Evolutionary conservation across 108 stramenopile species (phyloP).

Genomic region (Nitzschia palea): DNA sequence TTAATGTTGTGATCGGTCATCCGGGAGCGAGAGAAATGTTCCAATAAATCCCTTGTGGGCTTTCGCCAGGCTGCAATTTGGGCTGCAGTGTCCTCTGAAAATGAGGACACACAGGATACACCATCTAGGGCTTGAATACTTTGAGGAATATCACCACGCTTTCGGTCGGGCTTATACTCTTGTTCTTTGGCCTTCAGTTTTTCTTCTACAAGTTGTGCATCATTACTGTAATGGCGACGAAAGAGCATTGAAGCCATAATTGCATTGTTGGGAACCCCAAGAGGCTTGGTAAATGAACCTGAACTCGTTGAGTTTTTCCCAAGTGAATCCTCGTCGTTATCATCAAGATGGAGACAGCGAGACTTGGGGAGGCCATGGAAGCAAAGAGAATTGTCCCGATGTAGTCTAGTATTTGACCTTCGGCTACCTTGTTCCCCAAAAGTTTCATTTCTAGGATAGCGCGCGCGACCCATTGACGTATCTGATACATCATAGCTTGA

Average conservation of each 20-base stretch:
- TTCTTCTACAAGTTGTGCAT: conserved; percentile 31
- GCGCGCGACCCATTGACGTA: no score
- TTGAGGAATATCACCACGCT: conserved; percentile 28
- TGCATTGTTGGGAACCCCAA: conserved; percentile 48
- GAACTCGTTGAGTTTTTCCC: background rate
- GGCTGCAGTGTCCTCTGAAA: conserved; percentile 34
- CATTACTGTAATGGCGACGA: conserved; percentile 32
- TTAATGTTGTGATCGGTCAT: conserved; percentile 11
- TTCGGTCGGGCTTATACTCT: conserved; percentile 15
- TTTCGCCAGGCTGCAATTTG: conserved; percentile 31
- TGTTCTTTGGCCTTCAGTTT: conserved; percentile 34
- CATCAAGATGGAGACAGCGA: background rate
- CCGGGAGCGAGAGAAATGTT: conserved; percentile 29
- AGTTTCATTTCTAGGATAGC: background rate
- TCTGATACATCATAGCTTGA: no score
- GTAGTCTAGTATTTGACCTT: background rate
- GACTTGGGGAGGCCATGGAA: conserved; percentile 13
- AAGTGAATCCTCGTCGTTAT: conserved; percentile 2
- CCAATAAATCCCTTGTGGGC: conserved; percentile 23
- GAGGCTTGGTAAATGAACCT: conserved; percentile 29
- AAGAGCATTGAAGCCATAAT: conserved; percentile 56
- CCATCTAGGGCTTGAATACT: conserved; percentile 22
- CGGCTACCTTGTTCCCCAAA: background rate
- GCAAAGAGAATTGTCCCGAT: background rate
- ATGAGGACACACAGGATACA: conserved; percentile 28